Percentiles rank a stretch among this genome's conserved stretches.
Evolutionary conservation across 2,329 filamentous ascomycete species (phyloP).

Genomic region (Phoma herbarum): DNA sequence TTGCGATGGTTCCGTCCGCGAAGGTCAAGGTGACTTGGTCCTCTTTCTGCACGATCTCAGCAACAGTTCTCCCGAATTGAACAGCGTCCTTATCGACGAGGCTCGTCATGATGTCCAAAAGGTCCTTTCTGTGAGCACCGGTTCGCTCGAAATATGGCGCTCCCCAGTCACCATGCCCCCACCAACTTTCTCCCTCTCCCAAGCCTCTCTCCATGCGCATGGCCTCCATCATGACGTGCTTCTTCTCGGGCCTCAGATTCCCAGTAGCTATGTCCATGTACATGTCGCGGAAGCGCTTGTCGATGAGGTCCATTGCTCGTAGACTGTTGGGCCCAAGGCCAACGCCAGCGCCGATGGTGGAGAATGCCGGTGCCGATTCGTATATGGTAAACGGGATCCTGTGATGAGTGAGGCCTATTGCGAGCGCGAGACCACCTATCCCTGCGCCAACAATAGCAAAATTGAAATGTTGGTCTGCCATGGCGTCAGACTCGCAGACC

Average conservation of each 20-base stretch:
- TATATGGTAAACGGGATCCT: slow-evolving; percentile 35
- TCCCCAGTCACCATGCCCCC: slow-evolving; percentile 48
- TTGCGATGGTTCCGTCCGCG: slow-evolving; percentile 46
- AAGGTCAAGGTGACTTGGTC: slow-evolving; percentile 52
- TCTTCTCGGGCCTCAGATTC: slow-evolving; percentile 50
- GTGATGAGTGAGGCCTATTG: slow-evolving; percentile 32
- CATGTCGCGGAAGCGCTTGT: slow-evolving; percentile 47
- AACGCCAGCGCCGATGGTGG: slow-evolving; percentile 35
- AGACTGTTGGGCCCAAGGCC: slow-evolving; percentile 53
- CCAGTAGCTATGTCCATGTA: slow-evolving; percentile 53
- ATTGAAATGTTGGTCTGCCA: slow-evolving; percentile 12
- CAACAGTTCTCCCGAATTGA: slow-evolving; percentile 36
- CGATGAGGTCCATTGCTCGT: slow-evolving; percentile 54
- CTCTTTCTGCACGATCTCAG: slow-evolving; percentile 43
- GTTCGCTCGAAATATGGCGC: slow-evolving; percentile 52
- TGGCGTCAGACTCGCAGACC: neutral
- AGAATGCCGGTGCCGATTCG: slow-evolving; percentile 32
- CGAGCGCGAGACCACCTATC: slow-evolving; percentile 35
- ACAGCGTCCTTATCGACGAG: slow-evolving; percentile 43
- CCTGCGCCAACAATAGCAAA: slow-evolving; percentile 30
- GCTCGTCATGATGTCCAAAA: slow-evolving; percentile 59
- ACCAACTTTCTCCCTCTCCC: slow-evolving; percentile 51
- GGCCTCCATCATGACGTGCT: slow-evolving; percentile 54
- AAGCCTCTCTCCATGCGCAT: slow-evolving; percentile 53
- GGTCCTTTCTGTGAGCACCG: slow-evolving; percentile 54